Evolutionary conservation across 225 moss, liverwort and hornwort genomes (phyloP), one percentile per base, ranked within the genome.

Genomic region (Polytrichum commune): DNA sequence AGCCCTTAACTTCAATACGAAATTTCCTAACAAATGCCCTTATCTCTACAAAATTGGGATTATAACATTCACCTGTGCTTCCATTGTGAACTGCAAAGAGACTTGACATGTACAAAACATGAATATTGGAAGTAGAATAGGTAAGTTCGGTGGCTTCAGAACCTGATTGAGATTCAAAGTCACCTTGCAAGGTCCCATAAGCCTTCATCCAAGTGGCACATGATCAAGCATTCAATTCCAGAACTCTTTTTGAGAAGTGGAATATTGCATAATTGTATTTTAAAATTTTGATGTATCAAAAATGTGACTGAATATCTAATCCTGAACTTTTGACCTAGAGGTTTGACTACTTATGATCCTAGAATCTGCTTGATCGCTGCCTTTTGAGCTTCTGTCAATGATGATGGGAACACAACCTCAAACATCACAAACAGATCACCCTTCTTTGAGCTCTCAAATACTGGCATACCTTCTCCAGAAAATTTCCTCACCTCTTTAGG

Each of bases 341-440:
- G 16, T 46, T 46, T 46, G 16, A 67, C 18, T 46, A 23, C 18
- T 74, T 74, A 81, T 4, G 81, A 63, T 23, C 81, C 72, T 67
- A 97, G 76, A 26, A 89, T 87, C 76, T 84, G 81, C 54, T 81
- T 84, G 10, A 97, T 92, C 16, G 76, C 82, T 7, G 29, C 64
- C 69, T 91, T 94, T 60, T 98, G 97, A 24, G 83, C 86, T 22
- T 88, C 85, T 23, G 88, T 88, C 25, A 98, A 83, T 28, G 86
- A 79, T 23, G 85, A 74, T 5, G 97, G 97, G 61, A 98, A 98
- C 1, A 71, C 54, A 18, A 98, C 92, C 82, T 98, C 94, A 67
- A 92, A 98, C n/a, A 80, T 88, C 25, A 94, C 94, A 24, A 82
- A 86, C 13, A 98, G 84, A 75, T 83, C 89, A 18, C 97, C 97